Evolutionary conservation across 257 asterid species (phyloP).

Genomic region (Echium plantagineum): DNA sequence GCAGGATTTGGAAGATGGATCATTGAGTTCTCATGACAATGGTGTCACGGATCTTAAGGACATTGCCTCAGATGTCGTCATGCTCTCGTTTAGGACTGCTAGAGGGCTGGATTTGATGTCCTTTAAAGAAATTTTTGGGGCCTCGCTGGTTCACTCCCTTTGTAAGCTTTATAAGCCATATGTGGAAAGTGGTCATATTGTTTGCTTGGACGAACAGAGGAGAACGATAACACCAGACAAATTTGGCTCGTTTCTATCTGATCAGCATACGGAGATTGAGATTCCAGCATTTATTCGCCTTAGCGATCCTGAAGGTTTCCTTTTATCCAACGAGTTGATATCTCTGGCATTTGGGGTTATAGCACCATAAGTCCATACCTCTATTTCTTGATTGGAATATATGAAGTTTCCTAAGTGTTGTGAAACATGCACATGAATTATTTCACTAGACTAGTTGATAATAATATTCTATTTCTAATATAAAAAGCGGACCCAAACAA

Average conservation of each 20-base stretch:
- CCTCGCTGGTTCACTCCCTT: conserved; percentile 32
- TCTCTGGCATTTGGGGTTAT: conserved; percentile 60
- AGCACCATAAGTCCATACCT: neutral
- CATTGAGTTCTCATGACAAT: conserved; percentile 10
- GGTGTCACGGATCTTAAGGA: conserved; percentile 35
- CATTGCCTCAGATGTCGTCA: conserved; percentile 59
- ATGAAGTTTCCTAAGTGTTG: neutral
- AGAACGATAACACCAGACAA: conserved; percentile 33
- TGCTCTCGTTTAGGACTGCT: conserved; percentile 82
- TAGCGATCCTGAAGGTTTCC: conserved; percentile 85
- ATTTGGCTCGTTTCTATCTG: conserved; percentile 18
- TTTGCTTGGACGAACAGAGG: conserved; percentile 43
- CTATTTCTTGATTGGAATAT: neutral
- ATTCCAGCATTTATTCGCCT: conserved; percentile 44
- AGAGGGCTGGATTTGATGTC: conserved; percentile 72
- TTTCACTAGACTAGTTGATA: too few species aligned
- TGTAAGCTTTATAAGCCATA: conserved; percentile 45
- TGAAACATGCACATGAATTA: too few species aligned
- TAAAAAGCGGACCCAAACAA: too few species aligned
- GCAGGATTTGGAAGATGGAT: conserved; percentile 45
- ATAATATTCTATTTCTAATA: too few species aligned
- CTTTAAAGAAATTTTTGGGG: conserved; percentile 55
- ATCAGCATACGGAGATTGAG: conserved; percentile 18
- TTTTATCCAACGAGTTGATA: conserved; percentile 85
- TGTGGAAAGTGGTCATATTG: conserved; percentile 58